These are phyloP conservation scores for Breynia disticha DNA, from an alignment of 441 rosid species.

Conservation along the genomic window DNA sequence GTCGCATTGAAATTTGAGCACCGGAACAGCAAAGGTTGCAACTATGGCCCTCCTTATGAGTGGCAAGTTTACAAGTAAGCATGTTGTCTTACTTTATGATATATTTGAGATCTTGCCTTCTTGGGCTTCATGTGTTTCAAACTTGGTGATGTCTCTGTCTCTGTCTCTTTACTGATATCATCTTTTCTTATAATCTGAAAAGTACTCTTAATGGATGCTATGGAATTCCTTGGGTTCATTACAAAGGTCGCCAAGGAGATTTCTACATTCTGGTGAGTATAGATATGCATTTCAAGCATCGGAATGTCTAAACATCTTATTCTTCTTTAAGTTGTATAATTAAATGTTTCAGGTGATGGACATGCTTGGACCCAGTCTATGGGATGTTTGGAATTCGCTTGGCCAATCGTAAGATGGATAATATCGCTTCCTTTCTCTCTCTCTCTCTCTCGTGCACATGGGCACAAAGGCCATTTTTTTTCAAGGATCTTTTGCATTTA, in stretches of 20 bases:
- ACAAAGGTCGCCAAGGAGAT: constrained; percentile 94
- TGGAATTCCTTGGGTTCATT: constrained; percentile 85
- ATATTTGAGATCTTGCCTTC: neutral
- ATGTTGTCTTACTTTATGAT: constrained; percentile 10
- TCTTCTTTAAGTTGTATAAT: constrained; percentile 12
- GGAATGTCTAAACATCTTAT: constrained; percentile 6
- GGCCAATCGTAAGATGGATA: constrained; percentile 63
- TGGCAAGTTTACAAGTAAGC: constrained; percentile 96
- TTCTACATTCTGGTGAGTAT: constrained; percentile 80
- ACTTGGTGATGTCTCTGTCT: neutral
- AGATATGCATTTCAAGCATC: constrained; percentile 7
- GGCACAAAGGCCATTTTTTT: neutral
- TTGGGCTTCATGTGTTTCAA: neutral
- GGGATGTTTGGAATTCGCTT: constrained; percentile 91
- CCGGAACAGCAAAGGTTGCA: constrained; percentile 93
- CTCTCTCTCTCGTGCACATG: neutral
- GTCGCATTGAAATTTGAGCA: constrained; percentile 94
- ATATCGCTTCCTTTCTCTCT: neutral
- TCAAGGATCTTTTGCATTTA: neutral
- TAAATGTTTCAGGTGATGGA: constrained; percentile 80
- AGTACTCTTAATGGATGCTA: constrained; percentile 82
- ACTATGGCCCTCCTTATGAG: constrained; percentile 92
- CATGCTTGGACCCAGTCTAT: constrained; percentile 93
- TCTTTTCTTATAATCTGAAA: neutral
- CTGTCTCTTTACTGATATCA: constrained; percentile 6